phyloP scores from a whole-genome alignment of 108 stramenopile genomes.

The Schizochytrium sp. region DNA sequence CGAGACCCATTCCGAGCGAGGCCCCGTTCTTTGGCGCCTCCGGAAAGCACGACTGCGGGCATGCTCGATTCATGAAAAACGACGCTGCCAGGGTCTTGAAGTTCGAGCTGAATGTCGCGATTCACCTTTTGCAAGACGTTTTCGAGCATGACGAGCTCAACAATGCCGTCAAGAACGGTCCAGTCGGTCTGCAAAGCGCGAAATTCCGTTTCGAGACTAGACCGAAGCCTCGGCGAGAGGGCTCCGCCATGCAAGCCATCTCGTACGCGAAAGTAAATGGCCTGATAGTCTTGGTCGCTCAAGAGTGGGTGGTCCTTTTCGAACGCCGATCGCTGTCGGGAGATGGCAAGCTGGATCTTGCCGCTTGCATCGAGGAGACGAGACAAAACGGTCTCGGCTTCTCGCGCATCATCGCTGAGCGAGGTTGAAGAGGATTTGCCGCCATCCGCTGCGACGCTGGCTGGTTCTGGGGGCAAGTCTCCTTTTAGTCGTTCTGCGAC shows the following conservation, averaged over 20 bases:
- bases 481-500: background rate
- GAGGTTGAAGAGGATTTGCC: too few species aligned
- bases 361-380: background rate
- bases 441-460: background rate
- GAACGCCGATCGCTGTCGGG: background rate
- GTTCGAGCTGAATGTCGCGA: background rate
- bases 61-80: background rate
- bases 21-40: background rate
- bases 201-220: background rate
- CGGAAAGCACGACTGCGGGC: background rate
- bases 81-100: background rate
- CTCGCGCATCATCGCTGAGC: too few species aligned
- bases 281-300: background rate
- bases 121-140: background rate
- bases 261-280: background rate
- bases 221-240: background rate
- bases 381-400: background rate
- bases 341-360: background rate
- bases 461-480: background rate
- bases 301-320: background rate
- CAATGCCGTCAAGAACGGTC: background rate
- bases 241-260: background rate
- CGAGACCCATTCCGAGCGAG: background rate
- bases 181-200: background rate
- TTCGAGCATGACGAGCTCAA: background rate